Evolutionary conservation across 2,329 filamentous ascomycete species (phyloP).

Genomic region (Penicillium sp.): DNA sequence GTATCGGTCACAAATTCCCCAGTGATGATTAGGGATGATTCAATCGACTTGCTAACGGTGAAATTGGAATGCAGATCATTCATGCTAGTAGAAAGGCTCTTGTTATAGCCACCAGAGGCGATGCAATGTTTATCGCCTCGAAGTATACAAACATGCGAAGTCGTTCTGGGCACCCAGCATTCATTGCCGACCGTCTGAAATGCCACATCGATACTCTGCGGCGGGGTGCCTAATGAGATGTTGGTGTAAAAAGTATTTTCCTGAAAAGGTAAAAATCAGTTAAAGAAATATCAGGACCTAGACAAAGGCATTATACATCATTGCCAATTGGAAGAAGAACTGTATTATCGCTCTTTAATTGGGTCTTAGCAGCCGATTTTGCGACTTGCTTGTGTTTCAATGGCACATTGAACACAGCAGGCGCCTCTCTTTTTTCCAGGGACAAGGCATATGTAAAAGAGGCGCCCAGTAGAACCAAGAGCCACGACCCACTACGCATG

Average conservation of each 20-base stretch:
- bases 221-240: constrained; percentile 3
- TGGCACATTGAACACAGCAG: constrained; percentile 7
- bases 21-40: neutral
- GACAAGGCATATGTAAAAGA: constrained; percentile 4
- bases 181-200: neutral
- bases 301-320: neutral
- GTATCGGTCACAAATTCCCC: constrained; percentile 7
- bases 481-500: constrained; percentile 11
- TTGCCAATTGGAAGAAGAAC: neutral
- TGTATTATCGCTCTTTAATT: neutral
- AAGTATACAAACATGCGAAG: neutral
- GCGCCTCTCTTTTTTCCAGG: constrained; percentile 7
- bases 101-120: neutral
- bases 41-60: neutral
- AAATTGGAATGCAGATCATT: neutral
- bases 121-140: neutral
- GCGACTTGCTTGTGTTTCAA: neutral
- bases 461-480: constrained; percentile 5
- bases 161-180: neutral
- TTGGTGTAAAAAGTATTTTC: neutral
- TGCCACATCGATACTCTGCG: neutral
- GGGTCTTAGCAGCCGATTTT: neutral
- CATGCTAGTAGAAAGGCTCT: neutral
- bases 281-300: neutral
- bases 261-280: neutral